A percentile compares a stretch with the other conserved stretches of the same genome.
These are phyloP conservation scores for Plectosphaerella sp. DNA, from an alignment of 2,329 filamentous ascomycete species.

Conservation along the genomic window DNA sequence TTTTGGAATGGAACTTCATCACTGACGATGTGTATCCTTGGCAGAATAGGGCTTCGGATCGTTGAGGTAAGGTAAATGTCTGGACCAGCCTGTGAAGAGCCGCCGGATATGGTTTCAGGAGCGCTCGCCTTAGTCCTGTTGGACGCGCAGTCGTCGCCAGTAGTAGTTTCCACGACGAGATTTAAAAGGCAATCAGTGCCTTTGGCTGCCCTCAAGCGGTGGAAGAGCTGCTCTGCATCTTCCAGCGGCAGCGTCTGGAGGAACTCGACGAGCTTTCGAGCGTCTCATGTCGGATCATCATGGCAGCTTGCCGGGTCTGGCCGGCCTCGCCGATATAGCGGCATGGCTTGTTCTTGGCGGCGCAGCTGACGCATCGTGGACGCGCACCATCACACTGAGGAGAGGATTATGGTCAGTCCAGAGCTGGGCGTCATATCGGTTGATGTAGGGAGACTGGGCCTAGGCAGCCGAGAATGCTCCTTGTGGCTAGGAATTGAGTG, in stretches of 20 bases:
- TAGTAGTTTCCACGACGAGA: too few relatives aligned
- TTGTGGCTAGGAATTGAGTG: neutral
- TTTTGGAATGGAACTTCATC: neutral
- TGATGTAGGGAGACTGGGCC: neutral
- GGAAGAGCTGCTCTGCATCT: slow-evolving; percentile 19
- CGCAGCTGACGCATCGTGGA: slow-evolving; percentile 22
- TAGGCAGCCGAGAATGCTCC: too few relatives aligned
- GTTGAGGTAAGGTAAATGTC: neutral
- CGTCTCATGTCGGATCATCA: slow-evolving; percentile 19
- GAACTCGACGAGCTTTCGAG: slow-evolving; percentile 20
- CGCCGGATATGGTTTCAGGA: neutral
- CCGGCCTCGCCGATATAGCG: slow-evolving; percentile 24
- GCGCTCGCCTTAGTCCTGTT: neutral
- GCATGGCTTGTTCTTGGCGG: slow-evolving; percentile 18
- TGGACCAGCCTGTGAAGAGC: neutral
- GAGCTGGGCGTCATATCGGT: neutral
- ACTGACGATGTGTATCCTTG: neutral
- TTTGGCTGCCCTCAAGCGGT: slow-evolving; percentile 14
- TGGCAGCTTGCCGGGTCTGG: slow-evolving; percentile 22
- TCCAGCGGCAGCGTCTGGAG: slow-evolving; percentile 16
- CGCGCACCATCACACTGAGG: slow-evolving; percentile 25
- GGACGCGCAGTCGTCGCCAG: neutral
- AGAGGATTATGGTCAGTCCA: too few relatives aligned
- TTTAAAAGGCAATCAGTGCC: neutral
- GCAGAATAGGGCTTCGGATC: neutral